Evolutionary conservation across 148 eudicot species (phyloP), one percentile per base, ranked within the genome.

Genomic region (Amaranthus cruentus): DNA sequence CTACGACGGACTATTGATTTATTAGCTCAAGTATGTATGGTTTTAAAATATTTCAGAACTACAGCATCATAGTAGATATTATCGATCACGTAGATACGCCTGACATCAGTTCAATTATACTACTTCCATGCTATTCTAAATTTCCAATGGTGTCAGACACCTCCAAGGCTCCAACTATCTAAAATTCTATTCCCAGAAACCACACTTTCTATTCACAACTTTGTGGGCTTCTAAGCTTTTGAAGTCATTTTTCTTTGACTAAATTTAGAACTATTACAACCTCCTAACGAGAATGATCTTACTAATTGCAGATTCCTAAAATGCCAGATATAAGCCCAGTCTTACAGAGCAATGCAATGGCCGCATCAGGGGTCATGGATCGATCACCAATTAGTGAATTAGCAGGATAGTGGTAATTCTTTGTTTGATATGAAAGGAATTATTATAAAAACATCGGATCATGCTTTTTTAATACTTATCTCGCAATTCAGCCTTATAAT

Each of bases 341-440:
- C 79, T 86, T 95, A 65, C 84, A 90, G 82, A 88, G 87, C 81
- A 90, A 90, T 70, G 99, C 97, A 11, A 74, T 80, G 82, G 81
- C 83, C 49, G 97, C 97, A 77, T 85, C 89, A 43, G 84, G 84
- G 69, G 86, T 95, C 75, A 95, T 95, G 99, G 97, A 95, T 75
- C 96, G 99, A 68, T 90, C 96, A 51, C 99, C 99, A 28, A 88
- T 95, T 68, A 95, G 99, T 80, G 99, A 95, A 82, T 82, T 95
- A 68, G 87, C 91, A 28, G 96, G 99, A 72, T 92, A 82, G 86
- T 58, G 52, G 59, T 58, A 7, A 9, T 66, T 60, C 44, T 42
- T 63, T 70, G 51, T 56, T 42, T 58, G 21, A 47, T 42, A 66
- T 55, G 42, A 66, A 68, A 28, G 65, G 7, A 42, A 44, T 47